Evolutionary conservation across 208 protist species (phyloP).

Genomic region (Leptomonas pyrrhocoris): DNA sequence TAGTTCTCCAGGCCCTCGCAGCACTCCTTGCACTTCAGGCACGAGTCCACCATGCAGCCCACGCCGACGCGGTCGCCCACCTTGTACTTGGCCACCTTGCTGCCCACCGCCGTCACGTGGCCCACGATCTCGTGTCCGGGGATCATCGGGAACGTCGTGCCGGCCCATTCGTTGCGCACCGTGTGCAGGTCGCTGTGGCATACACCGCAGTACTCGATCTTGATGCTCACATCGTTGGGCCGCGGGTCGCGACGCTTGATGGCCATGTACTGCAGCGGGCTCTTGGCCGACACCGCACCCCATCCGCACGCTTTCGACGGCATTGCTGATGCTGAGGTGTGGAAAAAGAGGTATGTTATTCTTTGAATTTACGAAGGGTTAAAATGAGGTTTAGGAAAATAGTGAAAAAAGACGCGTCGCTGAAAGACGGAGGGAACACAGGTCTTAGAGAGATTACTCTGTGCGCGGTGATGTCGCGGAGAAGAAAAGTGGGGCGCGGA

Average conservation of each 20-base stretch:
- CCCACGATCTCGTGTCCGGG: conserved; percentile 84
- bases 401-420: not conserved
- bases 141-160: conserved; percentile 57
- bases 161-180: conserved; percentile 65
- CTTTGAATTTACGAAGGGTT: too few species aligned
- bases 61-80: conserved; percentile 85
- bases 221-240: conserved; percentile 65
- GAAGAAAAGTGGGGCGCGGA: too few species aligned
- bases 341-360: too few species aligned
- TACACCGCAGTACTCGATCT: conserved; percentile 80
- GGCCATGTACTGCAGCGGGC: conserved; percentile 42
- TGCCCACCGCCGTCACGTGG: conserved; percentile 65
- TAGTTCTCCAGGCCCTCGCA: conserved; percentile 73
- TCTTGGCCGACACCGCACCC: conserved; percentile 41
- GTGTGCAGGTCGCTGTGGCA: conserved; percentile 87
- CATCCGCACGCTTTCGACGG: conserved; percentile 42
- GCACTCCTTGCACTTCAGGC: conserved; percentile 66
- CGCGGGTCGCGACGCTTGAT: conserved; percentile 51
- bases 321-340: conserved; percentile 6
- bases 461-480: too few species aligned
- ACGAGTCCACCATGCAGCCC: conserved; percentile 91
- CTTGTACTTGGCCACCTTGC: conserved; percentile 75
- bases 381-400: not conserved
- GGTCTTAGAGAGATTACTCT: too few species aligned
- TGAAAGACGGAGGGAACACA: too few species aligned